phyloP scores from a whole-genome alignment of 192 early-diverging fungal genomes.

The Haplosporangium gracile region DNA sequence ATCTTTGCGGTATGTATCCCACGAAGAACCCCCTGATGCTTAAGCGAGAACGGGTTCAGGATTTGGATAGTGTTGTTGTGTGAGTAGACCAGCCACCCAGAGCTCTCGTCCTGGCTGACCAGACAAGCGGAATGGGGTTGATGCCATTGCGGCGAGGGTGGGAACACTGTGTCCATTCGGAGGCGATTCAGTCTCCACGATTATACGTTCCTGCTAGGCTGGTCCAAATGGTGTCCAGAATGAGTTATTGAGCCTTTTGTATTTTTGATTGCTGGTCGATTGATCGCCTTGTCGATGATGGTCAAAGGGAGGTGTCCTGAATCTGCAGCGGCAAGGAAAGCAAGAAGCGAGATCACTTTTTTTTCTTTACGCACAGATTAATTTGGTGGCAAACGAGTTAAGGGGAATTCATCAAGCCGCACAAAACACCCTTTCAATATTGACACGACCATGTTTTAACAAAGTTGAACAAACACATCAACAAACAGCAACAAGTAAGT shows the following conservation, averaged over 20 bases:
- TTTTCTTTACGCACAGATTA: not conserved
- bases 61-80: conserved; percentile 49
- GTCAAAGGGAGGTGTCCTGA: not conserved
- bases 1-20: conserved; percentile 19
- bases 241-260: not conserved
- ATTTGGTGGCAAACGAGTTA: not conserved
- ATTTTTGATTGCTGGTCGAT: not conserved
- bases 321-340: not conserved
- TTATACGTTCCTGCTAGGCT: no score
- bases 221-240: no score
- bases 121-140: conserved; percentile 49
- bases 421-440: no score
- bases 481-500: no score
- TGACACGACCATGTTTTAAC: no score
- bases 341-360: not conserved
- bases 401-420: not conserved
- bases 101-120: conserved; percentile 6
- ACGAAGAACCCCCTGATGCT: conserved; percentile 21
- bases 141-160: conserved; percentile 52
- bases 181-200: not conserved
- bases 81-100: conserved; percentile 47
- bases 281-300: not conserved
- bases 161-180: conserved; percentile 39
- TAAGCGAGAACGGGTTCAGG: conserved; percentile 49
- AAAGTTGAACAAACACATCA: no score